Evolutionary conservation across 2,329 filamentous ascomycete species (phyloP), one percentile per base, ranked within the genome.

Genomic region (Aspergillus glaucus): DNA sequence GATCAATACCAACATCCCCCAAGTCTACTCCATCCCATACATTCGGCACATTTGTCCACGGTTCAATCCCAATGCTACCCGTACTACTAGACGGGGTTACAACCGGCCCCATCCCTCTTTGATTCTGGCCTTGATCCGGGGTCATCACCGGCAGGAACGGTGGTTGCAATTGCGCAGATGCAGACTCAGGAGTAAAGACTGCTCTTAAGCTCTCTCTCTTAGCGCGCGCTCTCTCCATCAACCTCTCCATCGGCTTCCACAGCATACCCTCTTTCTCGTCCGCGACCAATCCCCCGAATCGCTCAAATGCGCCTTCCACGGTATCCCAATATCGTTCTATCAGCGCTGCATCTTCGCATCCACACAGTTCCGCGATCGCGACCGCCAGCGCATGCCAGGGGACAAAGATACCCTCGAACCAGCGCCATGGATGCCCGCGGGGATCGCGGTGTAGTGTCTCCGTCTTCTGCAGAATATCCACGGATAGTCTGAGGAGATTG

Each of bases 301-400:
- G 51, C 6, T 60, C 52, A 37, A 57, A 63, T 3, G 55, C 51
- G n/a, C 55, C 46, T 4, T 62, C 57, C 17, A 65, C 51, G 1
- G 60, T 47, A 1, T 53, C 48, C 62, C 62, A 65, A 46, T 58
- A 62, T 17, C 47, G 55, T n/a, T 52, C 53, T 48, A 54, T 52
- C 15, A 55, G 10, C 30, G 34, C n/a, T n/a, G 24, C 63, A 51
- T 57, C 58, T 21, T 59, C 51, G 45, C 63, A 66, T 30, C 59
- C 59, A 26, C 61, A 66, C 9, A 67, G 54, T 39, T 66, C 62
- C 10, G 63, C 60, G 17, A 66, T 50, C 15, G 62, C 63, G 9
- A 67, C 62, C 3, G 62, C 62, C 4, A 67, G 54, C 2, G 54
- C 59, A 37, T 66, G 64, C 64, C 64, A 67, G 0, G 63, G 64